A percentile compares a stretch with the other conserved stretches of the same genome.
phyloP scores from a whole-genome alignment of 768 basidiomycete species.

The Panaeolus cyanescens region DNA sequence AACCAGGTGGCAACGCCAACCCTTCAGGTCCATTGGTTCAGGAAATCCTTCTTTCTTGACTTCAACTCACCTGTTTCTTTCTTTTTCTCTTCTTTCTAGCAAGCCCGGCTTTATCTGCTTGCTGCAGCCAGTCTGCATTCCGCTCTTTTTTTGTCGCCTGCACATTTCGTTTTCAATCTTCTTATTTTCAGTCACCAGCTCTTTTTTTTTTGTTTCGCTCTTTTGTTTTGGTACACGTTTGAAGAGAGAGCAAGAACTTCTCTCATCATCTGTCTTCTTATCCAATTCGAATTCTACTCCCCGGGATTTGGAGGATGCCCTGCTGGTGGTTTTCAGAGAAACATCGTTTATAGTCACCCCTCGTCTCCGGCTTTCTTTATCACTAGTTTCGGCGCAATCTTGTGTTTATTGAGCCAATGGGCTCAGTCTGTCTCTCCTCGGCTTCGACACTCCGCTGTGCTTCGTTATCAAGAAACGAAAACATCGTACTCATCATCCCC shows the following conservation, averaged over 20 bases:
- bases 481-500: constrained; percentile 58
- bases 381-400: background rate
- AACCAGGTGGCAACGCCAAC: background rate
- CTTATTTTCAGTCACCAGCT: constrained; percentile 9
- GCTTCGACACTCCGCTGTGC: constrained; percentile 73
- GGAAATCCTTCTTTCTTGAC: background rate
- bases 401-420: constrained; percentile 35
- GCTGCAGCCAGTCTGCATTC: constrained; percentile 31
- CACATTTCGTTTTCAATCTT: too few species aligned
- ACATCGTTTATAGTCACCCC: background rate
- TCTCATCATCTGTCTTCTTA: background rate
- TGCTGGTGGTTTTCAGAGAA: background rate
- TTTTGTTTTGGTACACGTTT: background rate
- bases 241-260: background rate
- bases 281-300: background rate
- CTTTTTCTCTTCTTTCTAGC: constrained; percentile 11
- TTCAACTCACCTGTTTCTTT: constrained; percentile 3
- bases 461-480: constrained; percentile 48
- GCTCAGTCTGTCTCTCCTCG: constrained; percentile 67
- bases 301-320: background rate
- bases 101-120: constrained; percentile 21
- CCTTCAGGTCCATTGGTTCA: too few species aligned
- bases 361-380: background rate
- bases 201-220: background rate
- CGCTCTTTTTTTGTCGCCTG: constrained; percentile 32